These are phyloP conservation scores for Globisporangium splendens DNA, from an alignment of 352 stramenopile species.

Conservation along the genomic window DNA sequence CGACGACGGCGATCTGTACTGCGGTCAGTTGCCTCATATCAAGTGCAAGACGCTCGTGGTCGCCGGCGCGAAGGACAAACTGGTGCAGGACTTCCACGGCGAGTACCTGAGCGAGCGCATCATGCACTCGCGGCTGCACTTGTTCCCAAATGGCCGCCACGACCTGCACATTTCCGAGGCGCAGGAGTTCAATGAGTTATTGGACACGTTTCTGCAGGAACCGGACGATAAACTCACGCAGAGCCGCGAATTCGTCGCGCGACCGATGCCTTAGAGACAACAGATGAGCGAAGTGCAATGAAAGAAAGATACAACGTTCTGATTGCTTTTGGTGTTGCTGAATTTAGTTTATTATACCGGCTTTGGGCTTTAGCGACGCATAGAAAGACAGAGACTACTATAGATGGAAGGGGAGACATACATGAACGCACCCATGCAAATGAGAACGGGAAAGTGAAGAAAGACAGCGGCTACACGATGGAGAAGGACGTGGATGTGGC, in stretches of 20 bases:
- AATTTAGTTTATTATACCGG: not conserved
- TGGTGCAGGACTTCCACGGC: constrained; percentile 65
- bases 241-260: constrained; percentile 74
- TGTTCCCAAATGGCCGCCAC: constrained; percentile 50
- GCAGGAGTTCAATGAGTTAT: constrained; percentile 51
- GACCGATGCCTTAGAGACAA: constrained; percentile 15
- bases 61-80: constrained; percentile 49
- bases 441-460: not conserved
- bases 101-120: constrained; percentile 87
- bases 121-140: constrained; percentile 70
- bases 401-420: constrained; percentile 4
- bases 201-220: constrained; percentile 65
- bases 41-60: constrained; percentile 86
- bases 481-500: constrained; percentile 8
- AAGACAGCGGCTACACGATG: constrained; percentile 5
- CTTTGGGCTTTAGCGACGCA: not conserved
- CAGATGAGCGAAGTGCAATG: not conserved
- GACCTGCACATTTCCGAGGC: constrained; percentile 53
- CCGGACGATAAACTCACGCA: constrained; percentile 81
- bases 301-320: not conserved
- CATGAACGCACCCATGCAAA: not conserved
- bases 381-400: not conserved
- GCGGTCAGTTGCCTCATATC: constrained; percentile 55
- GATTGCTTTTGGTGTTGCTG: constrained; percentile 1
- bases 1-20: constrained; percentile 71